phyloP scores from a whole-genome alignment of 352 stramenopile species.

The Phytophthora gonapodyides region DNA sequence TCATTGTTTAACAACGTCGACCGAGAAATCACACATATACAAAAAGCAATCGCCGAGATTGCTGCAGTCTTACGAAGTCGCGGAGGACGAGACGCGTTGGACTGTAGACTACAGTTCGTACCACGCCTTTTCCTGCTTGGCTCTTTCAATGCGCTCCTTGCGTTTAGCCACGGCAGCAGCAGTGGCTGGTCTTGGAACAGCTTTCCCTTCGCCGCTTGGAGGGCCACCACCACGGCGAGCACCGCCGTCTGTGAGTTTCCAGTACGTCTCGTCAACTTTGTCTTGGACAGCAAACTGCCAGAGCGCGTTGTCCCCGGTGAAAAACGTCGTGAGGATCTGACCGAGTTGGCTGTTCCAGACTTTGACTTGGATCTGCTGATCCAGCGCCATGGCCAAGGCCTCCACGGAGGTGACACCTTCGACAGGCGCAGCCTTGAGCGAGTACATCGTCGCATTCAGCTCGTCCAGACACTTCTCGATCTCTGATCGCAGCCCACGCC shows the following conservation, averaged over 20 bases:
- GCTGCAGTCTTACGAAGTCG: too few species aligned
- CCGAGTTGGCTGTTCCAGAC: conserved; percentile 29
- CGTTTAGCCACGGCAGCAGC: conserved; percentile 27
- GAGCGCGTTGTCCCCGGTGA: conserved; percentile 19
- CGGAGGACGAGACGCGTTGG: too few species aligned
- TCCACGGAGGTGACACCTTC: conserved; percentile 7
- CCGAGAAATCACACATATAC: conserved; percentile 6
- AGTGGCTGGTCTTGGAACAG: conserved; percentile 17
- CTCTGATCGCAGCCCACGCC: conserved; percentile 15
- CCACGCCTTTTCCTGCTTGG: conserved; percentile 34
- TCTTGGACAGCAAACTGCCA: conserved; percentile 25
- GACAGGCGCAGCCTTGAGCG: conserved; percentile 6
- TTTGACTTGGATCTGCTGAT: conserved; percentile 16
- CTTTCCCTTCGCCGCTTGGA: conserved; percentile 11
- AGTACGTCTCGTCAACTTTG: conserved; percentile 22
- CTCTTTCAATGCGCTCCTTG: conserved; percentile 34
- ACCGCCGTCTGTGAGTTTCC: conserved; percentile 7
- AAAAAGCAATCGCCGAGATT: background rate
- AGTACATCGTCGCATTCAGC: conserved; percentile 14
- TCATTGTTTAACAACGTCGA: conserved; percentile 23
- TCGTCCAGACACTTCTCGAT: conserved; percentile 25
- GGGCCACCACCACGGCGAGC: conserved; percentile 1
- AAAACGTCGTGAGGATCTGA: conserved; percentile 31
- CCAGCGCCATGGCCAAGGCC: conserved; percentile 13
- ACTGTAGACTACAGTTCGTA: conserved; percentile 23